Conservation (phyloP, 768 basidiomycete species). For the Termitomyces sp. region DNA sequence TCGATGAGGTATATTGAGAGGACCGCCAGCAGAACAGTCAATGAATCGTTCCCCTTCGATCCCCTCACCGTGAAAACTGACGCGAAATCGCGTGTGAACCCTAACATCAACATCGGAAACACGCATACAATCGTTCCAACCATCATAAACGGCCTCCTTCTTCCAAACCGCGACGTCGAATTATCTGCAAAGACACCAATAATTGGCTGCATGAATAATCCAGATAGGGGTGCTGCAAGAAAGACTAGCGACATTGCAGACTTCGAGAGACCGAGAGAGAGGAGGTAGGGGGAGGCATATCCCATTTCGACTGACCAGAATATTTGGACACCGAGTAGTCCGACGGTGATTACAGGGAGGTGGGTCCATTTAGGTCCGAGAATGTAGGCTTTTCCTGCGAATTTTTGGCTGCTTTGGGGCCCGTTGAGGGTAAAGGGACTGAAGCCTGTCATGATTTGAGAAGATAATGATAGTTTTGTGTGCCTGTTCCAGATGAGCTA, state of each 20-base stretch:
- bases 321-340: conserved; percentile 79
- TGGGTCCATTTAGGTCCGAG: conserved; percentile 63
- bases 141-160: conserved; percentile 84
- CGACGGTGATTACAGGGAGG: conserved; percentile 68
- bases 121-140: conserved; percentile 61
- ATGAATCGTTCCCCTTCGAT: conserved; percentile 43
- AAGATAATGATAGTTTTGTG: not conserved
- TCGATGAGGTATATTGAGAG: conserved; percentile 46
- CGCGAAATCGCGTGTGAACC: conserved; percentile 73
- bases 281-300: conserved; percentile 83
- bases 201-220: conserved; percentile 86
- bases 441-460: conserved; percentile 9
- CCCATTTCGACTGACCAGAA: conserved; percentile 97
- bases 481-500: not conserved
- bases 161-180: conserved; percentile 76
- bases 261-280: conserved; percentile 84
- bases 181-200: conserved; percentile 87
- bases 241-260: conserved; percentile 88
- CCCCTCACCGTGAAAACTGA: conserved; percentile 33
- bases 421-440: conserved; percentile 2
- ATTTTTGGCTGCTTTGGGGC: conserved; percentile 3
- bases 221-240: conserved; percentile 86
- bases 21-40: conserved; percentile 78
- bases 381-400: conserved; percentile 48
- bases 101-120: conserved; percentile 72